phyloP scores from a whole-genome alignment of 345 rosid species.

The Geranium rotundifolium region DNA sequence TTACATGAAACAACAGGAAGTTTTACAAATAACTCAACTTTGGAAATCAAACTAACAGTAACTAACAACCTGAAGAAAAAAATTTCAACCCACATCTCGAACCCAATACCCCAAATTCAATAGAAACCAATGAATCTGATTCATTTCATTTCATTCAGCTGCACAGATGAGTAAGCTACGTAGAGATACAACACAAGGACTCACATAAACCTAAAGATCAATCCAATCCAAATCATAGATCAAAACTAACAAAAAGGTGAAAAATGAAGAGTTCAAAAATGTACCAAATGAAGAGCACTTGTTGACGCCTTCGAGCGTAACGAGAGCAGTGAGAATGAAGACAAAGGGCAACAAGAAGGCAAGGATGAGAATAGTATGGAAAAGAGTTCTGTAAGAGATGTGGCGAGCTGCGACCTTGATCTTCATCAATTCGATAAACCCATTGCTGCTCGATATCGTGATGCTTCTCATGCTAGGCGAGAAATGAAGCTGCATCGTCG shows the following conservation, averaged over 20 bases:
- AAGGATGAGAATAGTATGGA: slow-evolving; percentile 86
- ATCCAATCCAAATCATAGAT: neutral
- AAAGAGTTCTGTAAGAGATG: slow-evolving; percentile 91
- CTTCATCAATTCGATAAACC: slow-evolving; percentile 99
- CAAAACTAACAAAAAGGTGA: neutral
- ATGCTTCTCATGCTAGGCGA: slow-evolving; percentile 99
- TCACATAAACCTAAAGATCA: neutral
- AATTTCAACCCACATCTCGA: neutral
- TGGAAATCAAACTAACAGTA: neutral
- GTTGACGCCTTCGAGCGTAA: slow-evolving; percentile 99
- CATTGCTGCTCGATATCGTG: slow-evolving; percentile 96
- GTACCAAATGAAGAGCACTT: slow-evolving; percentile 99
- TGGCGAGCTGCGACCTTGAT: slow-evolving; percentile 99
- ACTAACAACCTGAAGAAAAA: neutral
- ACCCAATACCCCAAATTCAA: neutral
- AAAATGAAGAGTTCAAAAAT: neutral
- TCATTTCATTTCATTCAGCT: neutral
- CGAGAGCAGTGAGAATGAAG: slow-evolving; percentile 94
- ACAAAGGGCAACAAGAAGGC: slow-evolving; percentile 98
- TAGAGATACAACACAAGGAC: neutral
- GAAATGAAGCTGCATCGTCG: slow-evolving; percentile 99
- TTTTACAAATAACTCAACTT: neutral
- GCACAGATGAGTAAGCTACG: neutral
- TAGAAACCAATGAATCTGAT: neutral
- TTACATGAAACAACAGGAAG: neutral